Percentiles rank a stretch among this genome's conserved stretches.
phyloP scores from a whole-genome alignment of 768 basidiomycete genomes.

The Boletus bicolor region DNA sequence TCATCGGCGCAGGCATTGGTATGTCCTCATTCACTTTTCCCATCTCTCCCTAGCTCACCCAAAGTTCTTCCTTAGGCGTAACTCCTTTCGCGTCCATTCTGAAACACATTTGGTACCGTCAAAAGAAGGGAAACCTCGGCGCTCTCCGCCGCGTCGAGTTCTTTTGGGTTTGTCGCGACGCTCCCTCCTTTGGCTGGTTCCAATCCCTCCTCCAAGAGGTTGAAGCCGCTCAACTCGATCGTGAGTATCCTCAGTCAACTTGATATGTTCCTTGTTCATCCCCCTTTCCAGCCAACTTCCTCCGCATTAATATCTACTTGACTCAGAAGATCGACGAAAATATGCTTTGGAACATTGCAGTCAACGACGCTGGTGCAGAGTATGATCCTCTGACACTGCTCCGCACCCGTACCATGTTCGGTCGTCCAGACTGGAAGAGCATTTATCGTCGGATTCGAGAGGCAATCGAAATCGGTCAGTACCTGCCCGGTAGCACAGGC shows the following conservation, averaged over 20 bases:
- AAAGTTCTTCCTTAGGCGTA: slow-evolving; percentile 50
- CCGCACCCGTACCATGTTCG: slow-evolving; percentile 85
- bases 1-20: slow-evolving; percentile 94
- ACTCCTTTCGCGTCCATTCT: slow-evolving; percentile 94
- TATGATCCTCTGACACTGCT: slow-evolving; percentile 89
- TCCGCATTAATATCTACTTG: slow-evolving; percentile 88
- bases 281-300: slow-evolving; percentile 68
- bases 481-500: slow-evolving; percentile 73
- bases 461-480: slow-evolving; percentile 79
- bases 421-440: slow-evolving; percentile 84
- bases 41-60: background rate
- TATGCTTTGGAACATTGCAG: slow-evolving; percentile 89
- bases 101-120: slow-evolving; percentile 95
- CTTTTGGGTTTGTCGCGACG: slow-evolving; percentile 91
- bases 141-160: slow-evolving; percentile 87
- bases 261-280: slow-evolving; percentile 8
- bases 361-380: slow-evolving; percentile 81
- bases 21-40: slow-evolving; percentile 16
- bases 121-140: slow-evolving; percentile 72
- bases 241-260: slow-evolving; percentile 44
- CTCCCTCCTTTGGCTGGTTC: slow-evolving; percentile 99
- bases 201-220: slow-evolving; percentile 84
- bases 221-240: slow-evolving; percentile 84
- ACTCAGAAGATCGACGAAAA: slow-evolving; percentile 83
- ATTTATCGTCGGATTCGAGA: slow-evolving; percentile 74